These are phyloP conservation scores for Beta vulgaris DNA, from an alignment of 148 eudicot genomes.

Conservation along the genomic window DNA sequence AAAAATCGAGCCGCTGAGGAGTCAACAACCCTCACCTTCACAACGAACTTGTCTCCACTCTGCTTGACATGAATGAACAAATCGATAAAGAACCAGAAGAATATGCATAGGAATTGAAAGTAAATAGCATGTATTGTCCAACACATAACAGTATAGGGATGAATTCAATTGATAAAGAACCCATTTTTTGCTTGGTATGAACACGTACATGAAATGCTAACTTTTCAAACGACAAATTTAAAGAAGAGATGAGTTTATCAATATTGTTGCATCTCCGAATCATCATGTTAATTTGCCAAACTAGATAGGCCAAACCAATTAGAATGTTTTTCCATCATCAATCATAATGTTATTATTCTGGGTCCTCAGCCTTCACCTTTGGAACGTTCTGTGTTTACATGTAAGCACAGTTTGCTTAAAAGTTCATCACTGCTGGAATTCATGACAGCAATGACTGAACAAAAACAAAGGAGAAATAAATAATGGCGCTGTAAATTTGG, in stretches of 20 bases:
- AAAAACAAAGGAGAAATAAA: neutral
- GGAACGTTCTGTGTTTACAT: no score
- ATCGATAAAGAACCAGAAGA: neutral
- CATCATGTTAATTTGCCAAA: no score
- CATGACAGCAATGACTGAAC: neutral
- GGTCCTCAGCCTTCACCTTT: neutral
- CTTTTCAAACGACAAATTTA: no score
- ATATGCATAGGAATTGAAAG: no score
- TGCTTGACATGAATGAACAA: conserved; percentile 27
- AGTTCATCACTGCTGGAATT: neutral
- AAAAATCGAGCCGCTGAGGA: conserved; percentile 73
- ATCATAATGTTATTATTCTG: neutral
- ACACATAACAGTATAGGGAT: no score
- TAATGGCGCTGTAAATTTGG: neutral
- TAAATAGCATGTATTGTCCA: no score
- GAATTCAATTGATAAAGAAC: no score
- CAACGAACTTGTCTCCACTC: conserved; percentile 84
- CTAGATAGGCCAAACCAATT: neutral
- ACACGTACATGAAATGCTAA: no score
- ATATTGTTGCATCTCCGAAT: no score
- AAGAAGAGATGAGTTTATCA: no score
- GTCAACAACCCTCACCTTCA: conserved; percentile 66
- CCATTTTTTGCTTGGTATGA: no score
- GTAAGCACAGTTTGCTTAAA: neutral
- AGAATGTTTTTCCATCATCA: neutral